These are phyloP conservation scores for Vaccinium myrtillus DNA, from an alignment of 148 eudicot genomes.

Conservation along the genomic window DNA sequence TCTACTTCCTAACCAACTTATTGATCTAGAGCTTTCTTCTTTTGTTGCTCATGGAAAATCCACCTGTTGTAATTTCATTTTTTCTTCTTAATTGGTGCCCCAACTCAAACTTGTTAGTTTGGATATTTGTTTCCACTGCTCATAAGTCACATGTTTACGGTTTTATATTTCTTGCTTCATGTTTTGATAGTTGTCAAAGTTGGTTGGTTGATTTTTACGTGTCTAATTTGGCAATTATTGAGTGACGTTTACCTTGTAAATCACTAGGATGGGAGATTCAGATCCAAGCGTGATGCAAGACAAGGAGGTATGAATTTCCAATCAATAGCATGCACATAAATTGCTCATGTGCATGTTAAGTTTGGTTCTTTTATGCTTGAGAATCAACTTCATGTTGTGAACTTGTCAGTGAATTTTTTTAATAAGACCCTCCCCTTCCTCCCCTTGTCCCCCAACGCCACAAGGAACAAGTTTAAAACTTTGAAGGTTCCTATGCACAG, in stretches of 20 bases:
- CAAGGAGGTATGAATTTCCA: slow-evolving; percentile 79
- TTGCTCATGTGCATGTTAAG: slow-evolving; percentile 1
- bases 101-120: slow-evolving; percentile 1
- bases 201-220: background rate
- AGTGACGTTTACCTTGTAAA: slow-evolving; percentile 51
- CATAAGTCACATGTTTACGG: background rate
- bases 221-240: background rate
- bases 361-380: background rate
- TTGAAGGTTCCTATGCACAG: background rate
- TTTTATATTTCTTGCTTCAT: background rate
- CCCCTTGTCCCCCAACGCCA: background rate
- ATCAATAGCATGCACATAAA: slow-evolving; percentile 1
- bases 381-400: background rate
- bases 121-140: background rate
- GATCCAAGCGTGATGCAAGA: slow-evolving; percentile 94
- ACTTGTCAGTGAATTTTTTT: background rate
- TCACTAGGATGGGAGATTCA: slow-evolving; percentile 92
- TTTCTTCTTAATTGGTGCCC: background rate
- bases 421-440: background rate
- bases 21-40: background rate
- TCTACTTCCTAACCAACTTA: background rate
- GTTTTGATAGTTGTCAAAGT: background rate
- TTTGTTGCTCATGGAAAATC: background rate
- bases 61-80: background rate
- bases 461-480: background rate